A percentile compares a stretch with the other conserved stretches of the same genome.
These are phyloP conservation scores for Paramyrothecium sp. DNA, from an alignment of 2,329 filamentous ascomycete genomes.

Conservation along the genomic window DNA sequence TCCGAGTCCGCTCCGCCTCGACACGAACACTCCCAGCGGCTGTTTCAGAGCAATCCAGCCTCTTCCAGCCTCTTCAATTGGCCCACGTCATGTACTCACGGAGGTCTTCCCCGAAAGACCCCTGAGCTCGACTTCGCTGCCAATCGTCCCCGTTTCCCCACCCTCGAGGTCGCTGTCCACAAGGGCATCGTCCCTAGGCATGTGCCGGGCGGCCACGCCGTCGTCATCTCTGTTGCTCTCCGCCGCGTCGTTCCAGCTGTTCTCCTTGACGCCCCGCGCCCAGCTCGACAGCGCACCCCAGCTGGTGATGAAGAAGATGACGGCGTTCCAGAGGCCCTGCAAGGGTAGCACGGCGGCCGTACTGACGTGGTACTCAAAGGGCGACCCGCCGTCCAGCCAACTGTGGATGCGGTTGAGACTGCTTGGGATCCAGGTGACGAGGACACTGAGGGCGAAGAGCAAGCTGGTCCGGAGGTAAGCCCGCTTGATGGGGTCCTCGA, in stretches of 20 bases:
- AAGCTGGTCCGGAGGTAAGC: constrained; percentile 61
- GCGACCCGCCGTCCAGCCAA: constrained; percentile 50
- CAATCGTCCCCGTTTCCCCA: constrained; percentile 7
- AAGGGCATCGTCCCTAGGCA: neutral
- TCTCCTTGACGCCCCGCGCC: neutral
- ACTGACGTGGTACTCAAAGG: constrained; percentile 66
- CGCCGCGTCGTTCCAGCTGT: neutral
- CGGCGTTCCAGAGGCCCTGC: constrained; percentile 77
- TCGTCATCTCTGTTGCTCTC: neutral
- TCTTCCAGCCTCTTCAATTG: neutral
- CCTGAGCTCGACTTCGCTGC: constrained; percentile 9
- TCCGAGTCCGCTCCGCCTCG: neutral
- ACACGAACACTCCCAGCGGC: neutral
- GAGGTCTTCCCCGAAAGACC: neutral
- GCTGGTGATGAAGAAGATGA: constrained; percentile 73
- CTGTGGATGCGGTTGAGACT: constrained; percentile 74
- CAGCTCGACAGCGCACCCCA: constrained; percentile 27
- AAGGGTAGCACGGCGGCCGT: constrained; percentile 72
- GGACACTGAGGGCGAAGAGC: constrained; percentile 58
- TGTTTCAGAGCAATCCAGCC: no score
- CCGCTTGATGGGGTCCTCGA: constrained; percentile 56
- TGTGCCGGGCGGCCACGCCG: neutral
- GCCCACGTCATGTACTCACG: neutral
- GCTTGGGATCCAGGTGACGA: constrained; percentile 64
- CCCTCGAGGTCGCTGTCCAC: constrained; percentile 9